A percentile compares a stretch with the other conserved stretches of the same genome.
These are phyloP conservation scores for Pistacia vera DNA, from an alignment of 345 rosid genomes.

Conservation along the genomic window DNA sequence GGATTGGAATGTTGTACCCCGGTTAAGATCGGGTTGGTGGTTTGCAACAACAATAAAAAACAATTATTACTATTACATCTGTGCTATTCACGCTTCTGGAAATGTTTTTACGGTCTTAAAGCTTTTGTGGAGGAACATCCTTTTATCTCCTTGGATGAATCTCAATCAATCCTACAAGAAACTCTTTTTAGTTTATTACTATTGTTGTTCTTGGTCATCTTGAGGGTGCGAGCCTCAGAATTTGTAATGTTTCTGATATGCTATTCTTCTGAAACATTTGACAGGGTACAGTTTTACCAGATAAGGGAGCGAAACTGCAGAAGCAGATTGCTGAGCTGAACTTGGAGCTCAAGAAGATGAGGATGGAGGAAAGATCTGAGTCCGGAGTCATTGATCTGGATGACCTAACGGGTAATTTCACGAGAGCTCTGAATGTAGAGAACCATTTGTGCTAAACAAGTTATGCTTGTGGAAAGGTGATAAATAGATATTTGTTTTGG, in stretches of 20 bases:
- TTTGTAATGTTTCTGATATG: no score
- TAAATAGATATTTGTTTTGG: background rate
- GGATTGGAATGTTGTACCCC: background rate
- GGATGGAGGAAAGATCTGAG: constrained; percentile 32
- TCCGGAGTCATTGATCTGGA: constrained; percentile 59
- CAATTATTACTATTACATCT: no score
- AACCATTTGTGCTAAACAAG: background rate
- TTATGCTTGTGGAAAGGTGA: background rate
- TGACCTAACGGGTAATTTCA: constrained; percentile 56
- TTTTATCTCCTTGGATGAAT: no score
- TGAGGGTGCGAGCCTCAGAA: no score
- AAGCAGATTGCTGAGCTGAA: constrained; percentile 69
- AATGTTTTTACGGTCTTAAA: background rate
- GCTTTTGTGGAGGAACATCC: no score
- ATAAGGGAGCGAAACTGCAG: constrained; percentile 69
- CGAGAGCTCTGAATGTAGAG: constrained; percentile 58
- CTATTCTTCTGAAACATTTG: background rate
- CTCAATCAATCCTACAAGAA: no score
- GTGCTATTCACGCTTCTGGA: no score
- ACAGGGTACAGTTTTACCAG: constrained; percentile 74
- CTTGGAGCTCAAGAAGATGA: constrained; percentile 53
- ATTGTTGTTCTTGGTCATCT: no score
- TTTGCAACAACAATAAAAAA: no score
- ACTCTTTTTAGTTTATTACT: no score
- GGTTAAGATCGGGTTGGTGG: no score